These are phyloP conservation scores for Magnolia changhungtana DNA, from an alignment of 164 flowering plant species.

Conservation along the genomic window DNA sequence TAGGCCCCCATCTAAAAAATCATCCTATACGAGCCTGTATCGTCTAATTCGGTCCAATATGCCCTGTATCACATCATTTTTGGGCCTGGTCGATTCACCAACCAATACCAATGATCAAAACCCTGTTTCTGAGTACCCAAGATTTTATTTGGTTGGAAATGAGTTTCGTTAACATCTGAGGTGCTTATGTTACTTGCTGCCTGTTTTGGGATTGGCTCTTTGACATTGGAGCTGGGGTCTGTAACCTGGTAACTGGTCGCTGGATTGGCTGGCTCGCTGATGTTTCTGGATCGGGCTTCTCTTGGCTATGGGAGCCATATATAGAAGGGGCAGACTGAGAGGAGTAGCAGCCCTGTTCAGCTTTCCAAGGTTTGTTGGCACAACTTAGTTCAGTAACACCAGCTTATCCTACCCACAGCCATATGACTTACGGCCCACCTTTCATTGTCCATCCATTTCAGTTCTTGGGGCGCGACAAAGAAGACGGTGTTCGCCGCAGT, in stretches of 20 bases:
- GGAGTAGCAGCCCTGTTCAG: constrained; percentile 82
- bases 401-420: neutral
- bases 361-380: constrained; percentile 74
- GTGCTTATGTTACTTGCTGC: constrained; percentile 75
- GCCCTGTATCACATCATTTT: too few relatives aligned
- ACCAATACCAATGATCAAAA: neutral
- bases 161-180: constrained; percentile 19
- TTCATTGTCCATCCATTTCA: constrained; percentile 24
- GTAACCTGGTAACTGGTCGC: constrained; percentile 57
- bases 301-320: constrained; percentile 80
- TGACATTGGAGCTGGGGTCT: constrained; percentile 96
- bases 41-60: neutral
- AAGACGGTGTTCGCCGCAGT: constrained; percentile 90
- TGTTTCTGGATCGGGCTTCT: constrained; percentile 48
- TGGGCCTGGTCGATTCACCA: neutral
- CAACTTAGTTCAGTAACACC: neutral
- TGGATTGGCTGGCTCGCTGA: constrained; percentile 59
- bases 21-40: too few relatives aligned
- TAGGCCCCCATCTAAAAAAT: too few relatives aligned
- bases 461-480: constrained; percentile 89
- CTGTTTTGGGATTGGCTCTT: constrained; percentile 77
- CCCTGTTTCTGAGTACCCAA: neutral
- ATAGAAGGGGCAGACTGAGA: constrained; percentile 64
- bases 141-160: neutral
- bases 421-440: constrained; percentile 3